Conservation (phyloP, 2,329 filamentous ascomycete species). For the Boeremia exigua region DNA sequence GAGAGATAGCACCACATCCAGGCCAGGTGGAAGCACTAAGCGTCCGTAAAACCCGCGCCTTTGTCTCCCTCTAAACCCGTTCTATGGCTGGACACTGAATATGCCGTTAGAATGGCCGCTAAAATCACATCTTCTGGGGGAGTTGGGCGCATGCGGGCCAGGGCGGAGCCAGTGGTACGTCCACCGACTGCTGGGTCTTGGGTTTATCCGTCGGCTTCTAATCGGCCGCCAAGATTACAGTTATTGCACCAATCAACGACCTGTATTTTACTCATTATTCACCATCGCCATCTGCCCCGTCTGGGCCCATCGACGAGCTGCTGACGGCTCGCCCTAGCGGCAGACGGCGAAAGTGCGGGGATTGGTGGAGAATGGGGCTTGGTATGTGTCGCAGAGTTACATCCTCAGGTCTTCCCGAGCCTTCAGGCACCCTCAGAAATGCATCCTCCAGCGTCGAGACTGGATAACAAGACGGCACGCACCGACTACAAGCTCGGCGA, state of each 20-base stretch:
- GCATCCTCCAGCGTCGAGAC: constrained; percentile 15
- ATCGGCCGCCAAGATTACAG: constrained; percentile 19
- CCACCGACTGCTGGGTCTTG: constrained; percentile 32
- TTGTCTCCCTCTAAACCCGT: constrained; percentile 35
- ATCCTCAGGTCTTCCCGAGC: constrained; percentile 9
- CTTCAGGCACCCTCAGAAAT: constrained; percentile 16
- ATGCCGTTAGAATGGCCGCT: constrained; percentile 42
- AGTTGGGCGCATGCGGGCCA: constrained; percentile 33
- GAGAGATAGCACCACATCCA: constrained; percentile 43
- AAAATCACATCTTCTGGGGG: constrained; percentile 33
- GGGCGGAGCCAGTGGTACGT: constrained; percentile 25
- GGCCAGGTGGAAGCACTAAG: constrained; percentile 38
- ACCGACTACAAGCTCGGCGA: constrained; percentile 17
- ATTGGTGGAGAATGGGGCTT: constrained; percentile 40
- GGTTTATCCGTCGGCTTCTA: constrained; percentile 40
- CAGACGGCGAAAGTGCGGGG: constrained; percentile 19
- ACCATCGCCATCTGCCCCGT: constrained; percentile 27
- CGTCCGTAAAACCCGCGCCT: constrained; percentile 43
- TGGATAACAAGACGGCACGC: constrained; percentile 8
- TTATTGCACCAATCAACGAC: constrained; percentile 42
- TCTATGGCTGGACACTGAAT: constrained; percentile 50
- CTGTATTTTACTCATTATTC: constrained; percentile 8
- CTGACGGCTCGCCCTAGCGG: constrained; percentile 29
- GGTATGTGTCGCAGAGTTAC: constrained; percentile 13
- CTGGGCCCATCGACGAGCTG: constrained; percentile 32